Percentiles rank a stretch among this genome's conserved stretches.
Conservation (phyloP, 345 rosid genomes). For the Orychophragmus violaceus region DNA sequence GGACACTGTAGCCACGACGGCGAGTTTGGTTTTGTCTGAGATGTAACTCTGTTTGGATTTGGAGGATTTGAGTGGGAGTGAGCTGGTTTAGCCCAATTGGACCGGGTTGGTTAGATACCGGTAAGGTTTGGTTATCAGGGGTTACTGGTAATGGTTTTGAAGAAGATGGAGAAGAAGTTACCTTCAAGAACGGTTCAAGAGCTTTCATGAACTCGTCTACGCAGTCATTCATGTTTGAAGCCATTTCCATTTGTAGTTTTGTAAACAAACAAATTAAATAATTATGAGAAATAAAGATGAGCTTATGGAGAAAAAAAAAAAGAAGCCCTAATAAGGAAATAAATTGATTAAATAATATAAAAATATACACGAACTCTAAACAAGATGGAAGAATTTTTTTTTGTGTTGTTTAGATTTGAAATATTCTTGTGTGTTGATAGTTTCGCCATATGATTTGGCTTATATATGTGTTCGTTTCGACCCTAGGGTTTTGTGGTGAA, state of each 20-base stretch:
- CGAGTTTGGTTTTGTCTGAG: slow-evolving; percentile 21
- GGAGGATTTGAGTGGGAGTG: slow-evolving; percentile 61
- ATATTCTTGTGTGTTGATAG: slow-evolving; percentile 10
- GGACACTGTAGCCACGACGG: slow-evolving; percentile 9
- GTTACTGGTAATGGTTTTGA: not conserved
- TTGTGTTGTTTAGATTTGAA: slow-evolving; percentile 15
- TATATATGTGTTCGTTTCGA: slow-evolving; percentile 20
- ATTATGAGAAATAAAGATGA: not conserved
- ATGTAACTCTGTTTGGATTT: slow-evolving; percentile 53
- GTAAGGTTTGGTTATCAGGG: slow-evolving; percentile 4
- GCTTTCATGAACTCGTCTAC: slow-evolving; percentile 59
- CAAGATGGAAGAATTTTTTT: not conserved
- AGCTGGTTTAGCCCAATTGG: slow-evolving; percentile 62
- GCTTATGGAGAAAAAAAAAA: not conserved
- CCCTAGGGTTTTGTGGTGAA: not conserved
- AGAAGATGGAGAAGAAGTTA: slow-evolving; percentile 21
- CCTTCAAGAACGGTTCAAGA: slow-evolving; percentile 59
- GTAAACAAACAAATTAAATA: not conserved
- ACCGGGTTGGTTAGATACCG: slow-evolving; percentile 33
- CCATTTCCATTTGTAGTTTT: slow-evolving; percentile 29
- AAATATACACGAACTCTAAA: not conserved
- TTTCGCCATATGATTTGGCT: slow-evolving; percentile 3
- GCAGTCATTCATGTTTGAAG: slow-evolving; percentile 35
- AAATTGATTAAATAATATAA: not conserved
- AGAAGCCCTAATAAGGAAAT: not conserved